Conservation (phyloP, 345 rosid genomes). For the Raphanus sativus region DNA sequence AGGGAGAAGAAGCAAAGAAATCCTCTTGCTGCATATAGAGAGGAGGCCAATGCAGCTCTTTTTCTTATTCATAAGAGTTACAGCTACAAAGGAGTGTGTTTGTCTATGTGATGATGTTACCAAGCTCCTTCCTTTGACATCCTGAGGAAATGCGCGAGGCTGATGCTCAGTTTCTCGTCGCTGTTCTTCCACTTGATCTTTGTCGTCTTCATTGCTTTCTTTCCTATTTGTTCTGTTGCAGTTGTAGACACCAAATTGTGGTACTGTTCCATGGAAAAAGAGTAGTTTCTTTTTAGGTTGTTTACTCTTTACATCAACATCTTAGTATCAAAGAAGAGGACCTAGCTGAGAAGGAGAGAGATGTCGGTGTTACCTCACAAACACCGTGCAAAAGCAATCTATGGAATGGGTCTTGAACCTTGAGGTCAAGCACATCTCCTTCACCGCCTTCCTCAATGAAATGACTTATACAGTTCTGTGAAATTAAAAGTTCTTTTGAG, state of each 20-base stretch:
- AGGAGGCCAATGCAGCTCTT: constrained; percentile 17
- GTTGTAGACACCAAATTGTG: constrained; percentile 81
- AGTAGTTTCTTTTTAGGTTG: constrained; percentile 3
- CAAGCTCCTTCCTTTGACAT: constrained; percentile 52
- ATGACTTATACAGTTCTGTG: constrained; percentile 65
- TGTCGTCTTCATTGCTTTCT: constrained; percentile 54
- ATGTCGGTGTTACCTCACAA: constrained; percentile 61
- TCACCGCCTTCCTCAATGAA: constrained; percentile 56
- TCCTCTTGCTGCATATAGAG: not conserved
- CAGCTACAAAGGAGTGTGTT: constrained; percentile 14
- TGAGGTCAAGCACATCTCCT: constrained; percentile 60
- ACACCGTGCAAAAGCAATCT: constrained; percentile 91
- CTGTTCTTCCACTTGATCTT: constrained; percentile 16
- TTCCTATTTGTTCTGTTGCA: constrained; percentile 46
- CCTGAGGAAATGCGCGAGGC: constrained; percentile 55
- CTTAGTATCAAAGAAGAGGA: not conserved
- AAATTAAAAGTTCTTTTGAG: not conserved
- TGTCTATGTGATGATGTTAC: constrained; percentile 38
- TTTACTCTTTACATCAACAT: constrained; percentile 1
- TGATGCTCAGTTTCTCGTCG: constrained; percentile 61
- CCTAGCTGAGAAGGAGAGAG: not conserved
- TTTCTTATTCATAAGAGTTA: constrained; percentile 8
- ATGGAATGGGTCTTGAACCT: constrained; percentile 87
- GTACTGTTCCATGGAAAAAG: constrained; percentile 50
- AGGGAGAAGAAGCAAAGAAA: not conserved